Percentiles rank a stretch among this genome's conserved stretches.
These are phyloP conservation scores for Avena sativa DNA, from an alignment of 176 grass and related monocot species.

Conservation along the genomic window DNA sequence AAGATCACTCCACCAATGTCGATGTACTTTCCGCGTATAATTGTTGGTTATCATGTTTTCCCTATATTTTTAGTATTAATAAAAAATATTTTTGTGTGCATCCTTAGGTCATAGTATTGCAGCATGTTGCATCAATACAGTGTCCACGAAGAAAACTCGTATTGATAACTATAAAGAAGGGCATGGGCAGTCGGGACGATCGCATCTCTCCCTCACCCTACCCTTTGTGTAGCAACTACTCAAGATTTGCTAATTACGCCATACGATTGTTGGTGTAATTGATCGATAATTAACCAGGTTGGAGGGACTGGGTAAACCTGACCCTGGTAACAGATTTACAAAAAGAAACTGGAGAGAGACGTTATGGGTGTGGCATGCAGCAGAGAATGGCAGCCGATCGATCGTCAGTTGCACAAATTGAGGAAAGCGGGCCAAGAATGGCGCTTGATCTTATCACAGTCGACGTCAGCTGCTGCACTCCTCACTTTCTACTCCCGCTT, in stretches of 20 bases:
- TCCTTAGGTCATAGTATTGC: background rate
- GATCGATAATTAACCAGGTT: background rate
- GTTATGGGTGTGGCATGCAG: background rate
- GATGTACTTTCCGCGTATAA: too few species aligned
- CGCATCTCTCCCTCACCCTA: background rate
- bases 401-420: constrained; percentile 35
- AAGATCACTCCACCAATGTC: background rate
- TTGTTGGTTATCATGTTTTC: too few species aligned
- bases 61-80: too few species aligned
- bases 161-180: background rate
- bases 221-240: background rate
- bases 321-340: background rate
- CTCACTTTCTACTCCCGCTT: background rate
- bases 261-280: background rate
- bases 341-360: background rate
- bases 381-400: background rate
- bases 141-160: background rate
- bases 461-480: background rate
- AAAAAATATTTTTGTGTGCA: background rate
- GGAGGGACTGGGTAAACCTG: background rate
- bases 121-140: background rate
- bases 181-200: background rate
- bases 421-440: constrained; percentile 21
- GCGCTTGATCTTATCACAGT: constrained; percentile 2
- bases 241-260: background rate